phyloP scores from a whole-genome alignment of 2,329 filamentous ascomycete genomes.

The Talaromyces islandicus region DNA sequence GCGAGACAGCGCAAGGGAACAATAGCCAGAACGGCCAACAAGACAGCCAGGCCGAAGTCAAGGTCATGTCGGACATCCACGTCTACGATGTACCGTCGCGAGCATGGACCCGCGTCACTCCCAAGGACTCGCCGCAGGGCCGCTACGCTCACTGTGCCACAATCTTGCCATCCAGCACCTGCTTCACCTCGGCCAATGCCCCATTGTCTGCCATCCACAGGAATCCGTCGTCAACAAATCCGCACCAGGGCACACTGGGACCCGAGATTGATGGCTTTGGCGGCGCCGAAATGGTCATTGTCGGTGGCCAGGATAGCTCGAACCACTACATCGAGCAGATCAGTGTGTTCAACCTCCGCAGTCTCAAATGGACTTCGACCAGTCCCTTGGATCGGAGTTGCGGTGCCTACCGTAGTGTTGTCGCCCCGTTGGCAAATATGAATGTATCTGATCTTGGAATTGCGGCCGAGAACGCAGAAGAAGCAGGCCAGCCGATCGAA shows the following conservation, averaged over 20 bases:
- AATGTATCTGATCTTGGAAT: slow-evolving; percentile 40
- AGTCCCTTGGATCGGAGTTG: slow-evolving; percentile 84
- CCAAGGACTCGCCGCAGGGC: slow-evolving; percentile 79
- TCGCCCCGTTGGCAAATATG: slow-evolving; percentile 63
- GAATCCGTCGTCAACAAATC: slow-evolving; percentile 74
- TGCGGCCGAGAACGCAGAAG: slow-evolving; percentile 33
- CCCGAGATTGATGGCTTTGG: slow-evolving; percentile 85
- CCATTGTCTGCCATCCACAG: slow-evolving; percentile 83
- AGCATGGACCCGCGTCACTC: slow-evolving; percentile 78
- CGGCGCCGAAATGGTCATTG: slow-evolving; percentile 93
- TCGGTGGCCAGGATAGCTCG: slow-evolving; percentile 92
- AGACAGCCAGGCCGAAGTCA: slow-evolving; percentile 75
- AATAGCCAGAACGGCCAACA: slow-evolving; percentile 30
- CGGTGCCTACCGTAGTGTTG: slow-evolving; percentile 92
- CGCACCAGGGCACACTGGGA: slow-evolving; percentile 82
- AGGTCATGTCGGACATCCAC: slow-evolving; percentile 97
- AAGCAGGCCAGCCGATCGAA: slow-evolving; percentile 26
- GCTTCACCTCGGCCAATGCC: slow-evolving; percentile 77
- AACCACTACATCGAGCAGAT: slow-evolving; percentile 99
- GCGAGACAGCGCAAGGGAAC: slow-evolving; percentile 38
- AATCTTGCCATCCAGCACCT: slow-evolving; percentile 79
- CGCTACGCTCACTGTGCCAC: slow-evolving; percentile 95
- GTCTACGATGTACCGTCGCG: slow-evolving; percentile 81
- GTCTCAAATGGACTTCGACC: slow-evolving; percentile 91
- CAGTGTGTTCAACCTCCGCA: slow-evolving; percentile 93